Evolutionary conservation across 2,329 filamentous ascomycete genomes (phyloP), one percentile per base, ranked within the genome.

Genomic region (Aspergillus sp.): DNA sequence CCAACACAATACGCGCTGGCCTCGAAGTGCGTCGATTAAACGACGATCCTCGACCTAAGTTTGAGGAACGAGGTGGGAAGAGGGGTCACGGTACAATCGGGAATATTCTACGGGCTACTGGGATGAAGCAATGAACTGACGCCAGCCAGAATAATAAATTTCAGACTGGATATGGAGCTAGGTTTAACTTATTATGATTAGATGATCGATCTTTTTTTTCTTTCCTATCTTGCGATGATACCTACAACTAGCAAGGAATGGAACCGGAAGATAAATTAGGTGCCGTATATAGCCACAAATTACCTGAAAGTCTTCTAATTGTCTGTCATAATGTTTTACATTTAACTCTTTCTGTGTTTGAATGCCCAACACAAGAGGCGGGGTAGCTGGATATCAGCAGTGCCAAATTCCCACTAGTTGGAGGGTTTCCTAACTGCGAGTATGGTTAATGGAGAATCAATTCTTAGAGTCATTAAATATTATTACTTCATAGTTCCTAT

Each of bases 1-100:
- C 96, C 68, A 91, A 89, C 64, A 84, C 96, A 59, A 73, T 87
- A 4, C 84, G 87, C 27, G 89, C 91, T 0, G 89, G 90, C 7
- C 79, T 97, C 27, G 90, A 96, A 63, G 82, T 93, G 24, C 83
- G 80, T 62, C 73, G 61, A 12, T 59, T 70, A 5, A 51, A 57
- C 1, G 58, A 58, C 17, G 61, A 62, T 11, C 59, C 58, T 55
- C 54, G 63, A 53, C 8, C 33, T 19, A 53, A 55, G 45, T 14
- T 47, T 23, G 65, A 60, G 19, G 59, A 60, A 7, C 45, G 52
- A 37, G 56, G 55, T 17, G 57, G 52, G 43, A 59, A 56, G 8
- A 61, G 59, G 7, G 41, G 45, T 17, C 45, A 48, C 11, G 27
- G 52, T 31, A 52, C 56, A 9, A 23, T 56, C 23, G 55, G 59